Evolutionary conservation across 768 basidiomycete species (phyloP).

Genomic region (Leucosporidium creatinivorum): DNA sequence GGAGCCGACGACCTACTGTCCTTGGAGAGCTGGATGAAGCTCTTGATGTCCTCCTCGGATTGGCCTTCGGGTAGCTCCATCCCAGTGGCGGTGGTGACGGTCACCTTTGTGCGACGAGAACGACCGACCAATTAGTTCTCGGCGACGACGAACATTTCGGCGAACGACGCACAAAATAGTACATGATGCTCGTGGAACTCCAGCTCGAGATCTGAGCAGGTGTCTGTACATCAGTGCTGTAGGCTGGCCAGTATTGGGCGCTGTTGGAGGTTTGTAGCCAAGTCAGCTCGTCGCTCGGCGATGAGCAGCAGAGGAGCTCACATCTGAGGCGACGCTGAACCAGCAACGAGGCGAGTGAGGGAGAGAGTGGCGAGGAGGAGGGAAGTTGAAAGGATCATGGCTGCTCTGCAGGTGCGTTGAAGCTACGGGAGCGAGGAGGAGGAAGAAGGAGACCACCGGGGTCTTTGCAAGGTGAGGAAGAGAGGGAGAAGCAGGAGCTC

Average conservation of each 20-base stretch:
- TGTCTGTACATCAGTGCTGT: background rate
- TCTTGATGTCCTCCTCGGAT: background rate
- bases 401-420: too few species aligned
- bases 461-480: too few species aligned
- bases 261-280: background rate
- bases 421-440: too few species aligned
- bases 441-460: too few species aligned
- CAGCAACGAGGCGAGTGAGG: too few species aligned
- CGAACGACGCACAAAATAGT: constrained; percentile 12
- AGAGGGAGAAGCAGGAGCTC: too few species aligned
- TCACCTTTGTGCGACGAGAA: background rate
- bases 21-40: too few species aligned
- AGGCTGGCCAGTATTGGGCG: constrained; percentile 25
- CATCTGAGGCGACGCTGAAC: too few species aligned
- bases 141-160: background rate
- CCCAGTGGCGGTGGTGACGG: constrained; percentile 13
- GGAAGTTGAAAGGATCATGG: too few species aligned
- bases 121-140: background rate
- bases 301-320: too few species aligned
- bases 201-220: background rate
- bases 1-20: too few species aligned
- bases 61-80: constrained; percentile 12
- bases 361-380: too few species aligned
- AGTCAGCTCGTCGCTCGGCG: background rate
- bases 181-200: constrained; percentile 4